A percentile compares a stretch with the other conserved stretches of the same genome.
phyloP scores from a whole-genome alignment of 805 yeast genomes.

The Hemisphaericaspora nanyangensis region DNA sequence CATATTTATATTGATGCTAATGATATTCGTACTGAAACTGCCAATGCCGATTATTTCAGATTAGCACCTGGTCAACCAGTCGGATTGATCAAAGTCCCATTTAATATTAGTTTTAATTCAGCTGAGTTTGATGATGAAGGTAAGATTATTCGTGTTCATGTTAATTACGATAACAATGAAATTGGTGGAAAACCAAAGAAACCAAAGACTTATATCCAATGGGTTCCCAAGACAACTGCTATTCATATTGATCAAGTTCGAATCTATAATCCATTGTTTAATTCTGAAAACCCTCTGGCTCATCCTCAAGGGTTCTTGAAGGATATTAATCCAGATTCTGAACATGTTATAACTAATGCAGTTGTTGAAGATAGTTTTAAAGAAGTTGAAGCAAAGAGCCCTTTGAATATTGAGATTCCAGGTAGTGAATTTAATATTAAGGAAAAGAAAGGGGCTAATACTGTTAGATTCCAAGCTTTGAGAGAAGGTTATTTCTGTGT shows the following conservation, averaged over 20 bases:
- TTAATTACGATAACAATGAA: conserved; percentile 74
- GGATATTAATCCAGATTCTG: conserved; percentile 80
- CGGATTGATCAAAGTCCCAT: conserved; percentile 89
- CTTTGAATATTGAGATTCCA: conserved; percentile 63
- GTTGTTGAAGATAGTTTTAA: conserved; percentile 72
- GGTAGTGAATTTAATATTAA: conserved; percentile 65
- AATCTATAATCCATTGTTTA: conserved; percentile 82
- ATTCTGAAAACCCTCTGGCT: conserved; percentile 84
- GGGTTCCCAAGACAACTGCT: conserved; percentile 76
- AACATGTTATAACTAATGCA: conserved; percentile 60
- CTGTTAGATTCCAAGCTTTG: conserved; percentile 96
- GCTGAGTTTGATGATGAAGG: conserved; percentile 61
- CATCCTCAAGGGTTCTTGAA: conserved; percentile 85
- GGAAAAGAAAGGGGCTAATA: conserved; percentile 64
- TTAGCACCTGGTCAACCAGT: conserved; percentile 92
- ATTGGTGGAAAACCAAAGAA: conserved; percentile 51
- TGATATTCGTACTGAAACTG: conserved; percentile 67
- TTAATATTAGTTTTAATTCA: conserved; percentile 67
- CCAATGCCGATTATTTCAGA: conserved; percentile 84
- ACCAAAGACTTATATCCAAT: conserved; percentile 96
- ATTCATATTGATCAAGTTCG: conserved; percentile 70
- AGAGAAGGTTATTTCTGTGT: conserved; percentile 94
- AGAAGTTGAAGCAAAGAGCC: conserved; percentile 65
- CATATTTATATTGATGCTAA: conserved; percentile 79
- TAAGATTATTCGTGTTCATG: conserved; percentile 65